phyloP scores from a whole-genome alignment of 1,139 yeast genomes.

The Magnusiomyces tetraspermus region DNA sequence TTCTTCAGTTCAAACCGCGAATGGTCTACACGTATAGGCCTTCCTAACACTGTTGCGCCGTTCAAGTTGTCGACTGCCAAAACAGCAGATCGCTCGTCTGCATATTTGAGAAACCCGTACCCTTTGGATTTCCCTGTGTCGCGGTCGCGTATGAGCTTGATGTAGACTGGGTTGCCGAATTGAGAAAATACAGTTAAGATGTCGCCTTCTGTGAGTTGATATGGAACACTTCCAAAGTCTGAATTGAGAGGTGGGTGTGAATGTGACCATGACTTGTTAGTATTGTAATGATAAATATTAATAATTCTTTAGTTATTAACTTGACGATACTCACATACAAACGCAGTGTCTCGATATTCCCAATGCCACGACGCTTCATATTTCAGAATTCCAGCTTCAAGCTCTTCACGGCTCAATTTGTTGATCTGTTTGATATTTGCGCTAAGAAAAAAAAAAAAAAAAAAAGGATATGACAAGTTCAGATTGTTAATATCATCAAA shows the following conservation, averaged over 20 bases:
- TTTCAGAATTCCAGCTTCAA: slow-evolving; percentile 48
- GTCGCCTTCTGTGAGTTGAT: slow-evolving; percentile 61
- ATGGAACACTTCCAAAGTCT: slow-evolving; percentile 64
- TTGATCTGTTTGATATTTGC: slow-evolving; percentile 35
- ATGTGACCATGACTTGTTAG: background rate
- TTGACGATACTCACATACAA: slow-evolving; percentile 34
- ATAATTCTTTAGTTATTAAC: background rate
- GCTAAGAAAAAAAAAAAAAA: background rate
- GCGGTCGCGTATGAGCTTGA: slow-evolving; percentile 61
- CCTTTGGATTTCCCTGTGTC: slow-evolving; percentile 65
- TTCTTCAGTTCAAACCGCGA: slow-evolving; percentile 51
- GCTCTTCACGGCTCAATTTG: slow-evolving; percentile 57
- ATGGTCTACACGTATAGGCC: slow-evolving; percentile 64
- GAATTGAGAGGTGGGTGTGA: background rate
- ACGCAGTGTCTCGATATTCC: slow-evolving; percentile 67
- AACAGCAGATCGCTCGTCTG: slow-evolving; percentile 69
- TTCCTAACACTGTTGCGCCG: slow-evolving; percentile 55
- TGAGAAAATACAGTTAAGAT: slow-evolving; percentile 74
- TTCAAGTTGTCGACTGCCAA: slow-evolving; percentile 85
- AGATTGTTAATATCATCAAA: background rate
- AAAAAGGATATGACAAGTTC: no score
- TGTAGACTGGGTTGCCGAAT: slow-evolving; percentile 76
- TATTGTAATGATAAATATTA: background rate
- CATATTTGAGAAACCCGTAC: slow-evolving; percentile 75
- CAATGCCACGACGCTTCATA: slow-evolving; percentile 75